A percentile compares a stretch with the other conserved stretches of the same genome.
Evolutionary conservation across 2,329 filamentous ascomycete genomes (phyloP).

Genomic region (Paracorniculantispora psalliotae): DNA sequence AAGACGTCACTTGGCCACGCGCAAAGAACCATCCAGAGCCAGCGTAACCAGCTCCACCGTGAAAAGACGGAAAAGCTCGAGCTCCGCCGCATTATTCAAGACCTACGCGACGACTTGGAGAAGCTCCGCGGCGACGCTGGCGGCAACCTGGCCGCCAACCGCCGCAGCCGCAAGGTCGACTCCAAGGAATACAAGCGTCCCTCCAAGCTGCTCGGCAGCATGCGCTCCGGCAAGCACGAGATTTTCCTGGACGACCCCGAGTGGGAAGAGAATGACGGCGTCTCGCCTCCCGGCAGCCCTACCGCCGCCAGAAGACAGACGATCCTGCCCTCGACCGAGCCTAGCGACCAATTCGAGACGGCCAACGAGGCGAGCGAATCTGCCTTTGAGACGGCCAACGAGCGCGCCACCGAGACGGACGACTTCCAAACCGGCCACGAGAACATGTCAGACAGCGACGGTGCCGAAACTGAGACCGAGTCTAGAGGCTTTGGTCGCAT

Average conservation of each 20-base stretch:
- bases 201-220: slow-evolving; percentile 68
- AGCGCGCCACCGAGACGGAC: slow-evolving; percentile 81
- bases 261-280: slow-evolving; percentile 77
- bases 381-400: slow-evolving; percentile 66
- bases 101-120: slow-evolving; percentile 87
- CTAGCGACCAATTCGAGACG: slow-evolving; percentile 70
- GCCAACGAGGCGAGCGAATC: slow-evolving; percentile 70
- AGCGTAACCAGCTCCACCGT: slow-evolving; percentile 90
- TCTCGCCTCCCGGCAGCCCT: slow-evolving; percentile 10
- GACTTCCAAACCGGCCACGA: slow-evolving; percentile 94
- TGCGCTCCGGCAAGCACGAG: slow-evolving; percentile 71
- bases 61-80: slow-evolving; percentile 99
- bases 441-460: slow-evolving; percentile 67
- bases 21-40: slow-evolving; percentile 91
- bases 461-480: slow-evolving; percentile 80
- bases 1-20: slow-evolving; percentile 92
- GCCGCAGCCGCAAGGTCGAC: slow-evolving; percentile 58
- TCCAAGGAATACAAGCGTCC: slow-evolving; percentile 75
- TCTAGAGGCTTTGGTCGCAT: slow-evolving; percentile 39
- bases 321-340: slow-evolving; percentile 35
- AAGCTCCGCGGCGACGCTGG: slow-evolving; percentile 54
- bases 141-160: slow-evolving; percentile 41
- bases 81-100: slow-evolving; percentile 89
- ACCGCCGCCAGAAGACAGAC: background rate
- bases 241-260: slow-evolving; percentile 74